Base-by-base conservation (phyloP, 148 eudicot genomes). In the Vaccinium macrocarpon region DNA sequence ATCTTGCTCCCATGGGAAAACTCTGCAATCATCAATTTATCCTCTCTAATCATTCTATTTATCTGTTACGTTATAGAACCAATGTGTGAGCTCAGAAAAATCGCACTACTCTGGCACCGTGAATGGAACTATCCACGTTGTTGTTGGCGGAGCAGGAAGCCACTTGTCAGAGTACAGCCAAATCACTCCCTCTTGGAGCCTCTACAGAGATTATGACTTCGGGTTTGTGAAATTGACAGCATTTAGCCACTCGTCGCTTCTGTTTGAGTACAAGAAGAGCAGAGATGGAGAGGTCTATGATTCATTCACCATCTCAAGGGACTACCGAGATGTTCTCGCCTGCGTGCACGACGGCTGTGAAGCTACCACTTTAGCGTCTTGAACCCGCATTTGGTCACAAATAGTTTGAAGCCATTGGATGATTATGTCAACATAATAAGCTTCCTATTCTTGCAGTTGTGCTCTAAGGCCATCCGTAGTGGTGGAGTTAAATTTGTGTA, bases 231-330 rank as follows among this genome's bases (percentile, higher is more conserved):
- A 94, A 84, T 80, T 96, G 74, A 94, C 98, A 9, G 95, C 98
- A 50, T 96, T 91, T 82, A 90, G 91, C 88, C 98, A 90, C 72
- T 94, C 96, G 13, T 89, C 89, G 74, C 91, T 96, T 55, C 90
- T 94, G 74, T 96, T 94, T 50, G 98, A 96, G 87, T 96, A 96
- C 90, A 96, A 94, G 91, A 96, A 88, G 89, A 96, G 98, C 87
- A 90, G 89, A 0, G 94, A 96, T 81, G 98, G 98, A 16, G 90
- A 89, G 38, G 97, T 96, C 2, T 93, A 94, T 70, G 98, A 96
- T 82, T 93, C 98, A 1, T 96, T 96, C 87, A 91, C 97, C 8
- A 88, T 96, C 53, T 90, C 95, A 1, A 93, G 98, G 86, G 94
- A 94, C 84, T 96, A 96, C 83, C 90, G 86, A 86, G 98, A 96